Evolutionary conservation across 352 stramenopile genomes (phyloP), one percentile per base, ranked within the genome.

Genomic region (Phytophthora sp.): DNA sequence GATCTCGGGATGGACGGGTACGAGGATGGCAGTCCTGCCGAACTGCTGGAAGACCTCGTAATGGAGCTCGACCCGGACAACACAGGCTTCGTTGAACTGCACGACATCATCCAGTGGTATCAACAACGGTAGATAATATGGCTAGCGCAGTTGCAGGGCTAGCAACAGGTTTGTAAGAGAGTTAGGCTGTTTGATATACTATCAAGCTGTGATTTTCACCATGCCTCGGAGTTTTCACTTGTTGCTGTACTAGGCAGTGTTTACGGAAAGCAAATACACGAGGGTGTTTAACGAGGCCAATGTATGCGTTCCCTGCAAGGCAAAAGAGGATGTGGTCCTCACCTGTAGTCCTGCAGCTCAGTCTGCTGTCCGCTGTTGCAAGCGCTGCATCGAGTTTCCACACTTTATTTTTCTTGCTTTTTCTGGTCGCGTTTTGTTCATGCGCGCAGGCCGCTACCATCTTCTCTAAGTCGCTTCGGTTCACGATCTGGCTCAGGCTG

Each of bases 91-190:
- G 74, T 95, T 27, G 86, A 95, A 65, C 76, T 93, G 53, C 69
- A 74, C 54, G 84, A 95, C 58, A 87, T 94, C 48, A 86, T 91
- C 59, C 84, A 93, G 65, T 93, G 86, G 86, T 92, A 88, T 66
- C 74, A 80, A 32, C 84, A 88, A 38, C 80, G 79, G 32, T 88
- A 69, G 60, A 54, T n/a, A 2, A 12, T 21, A 6, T 13, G 20
- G 35, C n/a, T 23, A 23, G n/a, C n/a, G n/a, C 3, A 37, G 42
- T 4, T 15, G 9, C n/a, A n/a, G n/a, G n/a, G n/a, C n/a, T n/a
- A n/a, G n/a, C n/a, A n/a, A n/a, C n/a, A n/a, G n/a, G n/a, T n/a
- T n/a, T n/a, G n/a, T 20, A 11, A 27, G 30, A 24, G 9, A 28
- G 21, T 9, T 37, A 46, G 23, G 34, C 44, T 24, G 17, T 30